These are phyloP conservation scores for Ciborinia camelliae DNA, from an alignment of 2,329 filamentous ascomycete genomes.

Conservation along the genomic window DNA sequence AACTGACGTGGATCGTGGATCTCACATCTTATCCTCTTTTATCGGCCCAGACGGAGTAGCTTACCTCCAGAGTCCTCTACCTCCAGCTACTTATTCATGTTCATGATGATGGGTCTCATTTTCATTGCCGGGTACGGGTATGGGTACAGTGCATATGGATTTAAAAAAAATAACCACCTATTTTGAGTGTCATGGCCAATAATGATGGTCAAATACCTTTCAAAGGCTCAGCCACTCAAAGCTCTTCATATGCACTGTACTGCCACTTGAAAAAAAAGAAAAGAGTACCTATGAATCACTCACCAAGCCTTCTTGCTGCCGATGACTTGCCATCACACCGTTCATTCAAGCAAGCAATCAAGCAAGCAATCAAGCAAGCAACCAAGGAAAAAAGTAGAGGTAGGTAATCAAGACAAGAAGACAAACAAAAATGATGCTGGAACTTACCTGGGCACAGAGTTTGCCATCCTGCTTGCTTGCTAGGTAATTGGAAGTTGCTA, in stretches of 20 bases:
- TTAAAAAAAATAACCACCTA: too few relatives aligned
- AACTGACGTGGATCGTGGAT: not conserved
- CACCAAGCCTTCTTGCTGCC: conserved; percentile 8
- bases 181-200: not conserved
- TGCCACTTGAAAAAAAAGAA: not conserved
- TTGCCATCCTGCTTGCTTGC: conserved; percentile 7
- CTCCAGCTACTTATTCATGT: too few relatives aligned
- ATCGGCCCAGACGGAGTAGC: too few relatives aligned
- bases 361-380: not conserved
- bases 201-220: not conserved
- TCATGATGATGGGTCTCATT: too few relatives aligned
- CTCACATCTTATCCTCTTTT: not conserved
- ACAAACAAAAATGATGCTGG: not conserved
- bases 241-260: conserved; percentile 2
- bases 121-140: not conserved
- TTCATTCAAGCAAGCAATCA: not conserved
- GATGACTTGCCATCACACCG: not conserved
- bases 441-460: not conserved
- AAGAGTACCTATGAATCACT: not conserved
- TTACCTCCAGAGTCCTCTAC: too few relatives aligned
- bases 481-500: too few relatives aligned
- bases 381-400: not conserved
- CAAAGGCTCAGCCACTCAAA: too few relatives aligned
- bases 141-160: not conserved
- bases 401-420: too few relatives aligned